Evolutionary conservation across 164 flowering plant genomes (phyloP), one percentile per base, ranked within the genome.

Genomic region (Macadamia integrifolia): DNA sequence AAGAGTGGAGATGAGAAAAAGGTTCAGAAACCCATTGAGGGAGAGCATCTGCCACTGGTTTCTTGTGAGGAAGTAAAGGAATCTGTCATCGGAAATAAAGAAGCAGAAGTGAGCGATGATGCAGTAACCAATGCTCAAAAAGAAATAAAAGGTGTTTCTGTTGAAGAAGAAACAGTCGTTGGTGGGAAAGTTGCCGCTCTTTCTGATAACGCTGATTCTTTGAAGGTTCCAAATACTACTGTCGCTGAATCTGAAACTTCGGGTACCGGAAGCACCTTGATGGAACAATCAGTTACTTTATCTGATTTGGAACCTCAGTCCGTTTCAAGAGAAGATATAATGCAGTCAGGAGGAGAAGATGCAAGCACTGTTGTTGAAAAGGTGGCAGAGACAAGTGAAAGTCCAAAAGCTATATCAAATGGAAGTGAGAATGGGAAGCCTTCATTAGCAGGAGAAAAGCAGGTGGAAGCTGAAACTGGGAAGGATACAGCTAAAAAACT

Each of bases 401-500:
- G 23, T 59, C 49, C 70, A 32, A 44, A 66, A 18, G 74, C 74
- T 50, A 53, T 56, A 68, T 63, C 70, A 17, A 72, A 65, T 69
- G 83, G 55, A 42, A 76, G 62, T 67, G 68, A 62, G 60, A 64
- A 29, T 70, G 73, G 10, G 48, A 67, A 53, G 12, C 58, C 75
- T 15, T 52, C 58, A 11, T 44, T 55, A 29, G 79, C 65, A 63
- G 80, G 73, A 65, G 90, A 77, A 65, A 82, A 83, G 71, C 80
- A 75, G 64, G 81, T 75, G 57, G 86, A 81, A 68, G 52, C 72
- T 58, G 91, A 82, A 72, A 46, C 71, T 1, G 85, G 78, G 57
- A 90, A 83, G 74, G 93, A 86, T 70, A 67, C 80, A 30, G 74
- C 77, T 70, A 88, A 75, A 78, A 91, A 87, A 70, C 87, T 91